These are phyloP conservation scores for Lactifluus echinatus DNA, from an alignment of 768 basidiomycete genomes.

Conservation along the genomic window DNA sequence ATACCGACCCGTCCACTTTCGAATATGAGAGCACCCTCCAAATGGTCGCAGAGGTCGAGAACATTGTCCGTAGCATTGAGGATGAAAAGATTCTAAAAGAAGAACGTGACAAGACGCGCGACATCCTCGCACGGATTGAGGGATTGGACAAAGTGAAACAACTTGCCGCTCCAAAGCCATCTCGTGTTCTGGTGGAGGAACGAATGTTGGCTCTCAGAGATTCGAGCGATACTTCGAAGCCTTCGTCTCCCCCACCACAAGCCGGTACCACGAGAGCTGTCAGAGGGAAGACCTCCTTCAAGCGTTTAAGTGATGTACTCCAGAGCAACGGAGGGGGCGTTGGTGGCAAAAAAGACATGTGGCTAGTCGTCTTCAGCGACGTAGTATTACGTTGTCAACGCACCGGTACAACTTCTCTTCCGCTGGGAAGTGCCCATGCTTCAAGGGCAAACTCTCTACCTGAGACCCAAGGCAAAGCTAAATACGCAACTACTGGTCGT, in stretches of 20 bases:
- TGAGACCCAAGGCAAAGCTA: constrained; percentile 76
- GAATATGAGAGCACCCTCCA: constrained; percentile 95
- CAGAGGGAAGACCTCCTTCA: constrained; percentile 80
- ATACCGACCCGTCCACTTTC: constrained; percentile 93
- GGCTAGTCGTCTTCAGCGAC: constrained; percentile 95
- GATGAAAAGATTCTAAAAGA: constrained; percentile 98
- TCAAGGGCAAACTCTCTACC: constrained; percentile 70
- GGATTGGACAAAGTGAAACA: constrained; percentile 92
- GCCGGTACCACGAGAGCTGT: constrained; percentile 44
- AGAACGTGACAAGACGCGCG: constrained; percentile 89
- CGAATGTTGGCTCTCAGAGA: constrained; percentile 38
- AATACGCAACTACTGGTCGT: constrained; percentile 76
- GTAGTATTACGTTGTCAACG: constrained; percentile 89
- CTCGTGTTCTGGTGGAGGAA: constrained; percentile 82
- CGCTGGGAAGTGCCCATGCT: constrained; percentile 58
- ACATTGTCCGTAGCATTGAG: constrained; percentile 92
- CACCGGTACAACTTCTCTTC: constrained; percentile 80
- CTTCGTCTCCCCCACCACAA: constrained; percentile 30
- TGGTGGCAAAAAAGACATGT: constrained; percentile 75
- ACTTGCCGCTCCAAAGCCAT: constrained; percentile 84
- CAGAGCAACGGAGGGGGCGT: constrained; percentile 41
- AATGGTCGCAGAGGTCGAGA: constrained; percentile 97
- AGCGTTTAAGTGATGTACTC: constrained; percentile 84
- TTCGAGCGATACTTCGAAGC: constrained; percentile 20
- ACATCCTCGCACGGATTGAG: constrained; percentile 93